Base-by-base conservation (phyloP, 2,329 filamentous ascomycete genomes). In the Ophioceras dolichostomum region DNA sequence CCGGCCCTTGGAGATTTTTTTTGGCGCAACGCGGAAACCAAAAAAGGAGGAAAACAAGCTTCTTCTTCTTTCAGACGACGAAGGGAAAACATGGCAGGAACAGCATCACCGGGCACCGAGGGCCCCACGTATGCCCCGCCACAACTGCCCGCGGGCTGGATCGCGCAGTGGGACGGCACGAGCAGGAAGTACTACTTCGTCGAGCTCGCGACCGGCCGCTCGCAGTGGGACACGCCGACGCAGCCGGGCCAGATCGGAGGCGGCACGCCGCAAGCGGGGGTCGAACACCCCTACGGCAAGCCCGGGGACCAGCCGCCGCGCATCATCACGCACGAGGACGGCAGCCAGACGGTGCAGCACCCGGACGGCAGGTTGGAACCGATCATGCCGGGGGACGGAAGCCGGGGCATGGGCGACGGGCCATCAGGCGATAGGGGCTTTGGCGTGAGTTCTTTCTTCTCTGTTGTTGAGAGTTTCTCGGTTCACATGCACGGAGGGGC, bases 171-270 rank as follows among this genome's bases (percentile, higher is more conserved):
- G 76, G 76, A 81, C 51, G 70, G 68, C 43, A 53, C 65, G 39
- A 74, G 67, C 55, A 70, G 65, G 54, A 79, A 79, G 55, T 81
- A 80, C 54, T 81, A 81, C 56, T 81, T 74, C 54, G 79, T 84
- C 36, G 78, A 83, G 56, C 70, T 84, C 38, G 77, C 76, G 37
- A 83, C 79, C 7, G 79, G 79, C 34, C 66, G 73, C 27, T 82
- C 79, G 44, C 79, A 83, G 57, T 84, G 80, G 79, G 79, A 83
- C n/a, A 68, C 71, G 22, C 79, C 79, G 22, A 83, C 74, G 12
- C 65, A 74, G 41, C 67, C 77, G 35, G 77, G 72, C 7, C 75
- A 73, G 32, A 68, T 71, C 17, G 73, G 76, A 43, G 70, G 73
- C 44, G 74, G 63, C 50, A 77, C 72, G 27, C 77, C 72, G 32